Base-by-base conservation (phyloP, 495 filamentous ascomycete species). In the Aspergillus incahuasiensis region DNA sequence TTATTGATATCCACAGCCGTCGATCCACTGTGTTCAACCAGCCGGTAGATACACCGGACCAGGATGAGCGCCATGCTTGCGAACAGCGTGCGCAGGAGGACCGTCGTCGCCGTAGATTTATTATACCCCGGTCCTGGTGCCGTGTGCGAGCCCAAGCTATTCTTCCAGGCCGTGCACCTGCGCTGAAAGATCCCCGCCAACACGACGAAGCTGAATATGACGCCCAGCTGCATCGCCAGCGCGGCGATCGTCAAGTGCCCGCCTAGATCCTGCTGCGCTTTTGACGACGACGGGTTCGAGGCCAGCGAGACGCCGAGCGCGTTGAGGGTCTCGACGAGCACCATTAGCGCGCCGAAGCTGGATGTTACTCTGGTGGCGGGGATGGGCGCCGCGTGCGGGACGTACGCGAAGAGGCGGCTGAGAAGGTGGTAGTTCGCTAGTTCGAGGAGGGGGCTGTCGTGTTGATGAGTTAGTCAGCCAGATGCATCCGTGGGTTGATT, bases 381-480 rank as follows among this genome's bases (percentile, higher is more conserved):
- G 52, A 89, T 78, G 0, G 85, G 84, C 1, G 85, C 79, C 49
- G 79, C 72, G 59, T 87, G 82, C 0, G 86, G 86, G 16, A 84
- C 77, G 67, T 86, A 87, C 69, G 81, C 85, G 16, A 90, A 73
- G 48, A 84, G 74, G 1, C 85, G 82, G 38, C 83, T 85, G 38
- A 89, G 81, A 47, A 86, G 72, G 59, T 85, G 74, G 68, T 90
- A 90, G 63, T 89, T 86, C 24, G 78, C 74, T 0, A 85, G 77
- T 57, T 86, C 83, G 55, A 83, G 83, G 43, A 88, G 63, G 5
- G 85, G 85, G 11, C 82, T 84, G 28, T 9, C 6, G 28, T 21
- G 28, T 21, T 34, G 6, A 28, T 25, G 24, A 71, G 12, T 35
- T 35, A 11, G 32, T 35, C 5, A 3, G 4, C 6, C 8, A 2